Percentiles rank a stretch among this genome's conserved stretches.
Conservation (phyloP, 2,329 filamentous ascomycete species). For the Paracorniculantispora psalliotae region DNA sequence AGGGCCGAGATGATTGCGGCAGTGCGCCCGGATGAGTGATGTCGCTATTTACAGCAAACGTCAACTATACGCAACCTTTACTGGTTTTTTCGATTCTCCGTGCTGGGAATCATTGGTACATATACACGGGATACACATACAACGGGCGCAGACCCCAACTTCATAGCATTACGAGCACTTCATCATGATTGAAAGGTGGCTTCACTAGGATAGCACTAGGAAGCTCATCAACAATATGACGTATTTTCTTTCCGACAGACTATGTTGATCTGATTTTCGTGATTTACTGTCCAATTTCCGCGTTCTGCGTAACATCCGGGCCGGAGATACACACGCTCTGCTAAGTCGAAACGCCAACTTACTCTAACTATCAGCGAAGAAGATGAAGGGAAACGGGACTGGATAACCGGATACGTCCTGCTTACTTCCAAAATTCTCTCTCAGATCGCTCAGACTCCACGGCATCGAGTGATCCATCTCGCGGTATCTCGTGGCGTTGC, state of each 20-base stretch:
- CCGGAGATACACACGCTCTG: too few species aligned
- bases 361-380: too few species aligned
- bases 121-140: not conserved
- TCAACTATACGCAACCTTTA: too few species aligned
- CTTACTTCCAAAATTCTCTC: too few species aligned
- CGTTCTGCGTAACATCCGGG: not conserved
- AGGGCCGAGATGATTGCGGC: conserved; percentile 32
- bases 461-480: too few species aligned
- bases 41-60: too few species aligned
- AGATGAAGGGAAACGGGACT: too few species aligned
- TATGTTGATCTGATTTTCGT: not conserved
- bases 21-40: not conserved
- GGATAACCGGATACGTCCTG: too few species aligned
- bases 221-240: not conserved
- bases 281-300: not conserved
- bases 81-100: too few species aligned
- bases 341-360: too few species aligned
- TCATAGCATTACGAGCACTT: not conserved
- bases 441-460: too few species aligned
- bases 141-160: not conserved
- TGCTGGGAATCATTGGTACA: not conserved
- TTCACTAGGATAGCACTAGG: conserved; percentile 11
- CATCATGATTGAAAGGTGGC: not conserved
- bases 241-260: not conserved
- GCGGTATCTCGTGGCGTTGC: too few species aligned